These are phyloP conservation scores for Mallotus repandus DNA, from an alignment of 441 rosid genomes.

Conservation along the genomic window DNA sequence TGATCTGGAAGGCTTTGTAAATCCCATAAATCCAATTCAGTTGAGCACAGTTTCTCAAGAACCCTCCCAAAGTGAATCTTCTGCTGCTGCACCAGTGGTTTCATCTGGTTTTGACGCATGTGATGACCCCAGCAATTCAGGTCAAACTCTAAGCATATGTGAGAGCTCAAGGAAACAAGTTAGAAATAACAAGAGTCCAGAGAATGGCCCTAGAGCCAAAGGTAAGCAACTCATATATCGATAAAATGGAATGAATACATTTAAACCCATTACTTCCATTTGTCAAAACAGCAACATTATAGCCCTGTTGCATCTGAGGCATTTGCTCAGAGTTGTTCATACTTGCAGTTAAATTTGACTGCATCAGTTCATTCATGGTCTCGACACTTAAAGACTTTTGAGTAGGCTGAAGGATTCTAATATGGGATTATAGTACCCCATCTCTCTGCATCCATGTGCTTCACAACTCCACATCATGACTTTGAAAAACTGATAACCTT, in stretches of 20 bases:
- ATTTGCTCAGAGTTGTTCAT: too few species aligned
- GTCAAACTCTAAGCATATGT: constrained; percentile 45
- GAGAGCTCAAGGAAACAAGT: constrained; percentile 57
- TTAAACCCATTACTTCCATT: background rate
- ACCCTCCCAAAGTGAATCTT: constrained; percentile 72
- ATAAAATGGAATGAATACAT: too few species aligned
- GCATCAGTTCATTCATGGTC: background rate
- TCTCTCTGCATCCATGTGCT: too few species aligned
- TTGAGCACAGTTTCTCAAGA: constrained; percentile 45
- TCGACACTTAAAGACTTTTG: too few species aligned
- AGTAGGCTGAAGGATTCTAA: too few species aligned
- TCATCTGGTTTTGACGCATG: constrained; percentile 59
- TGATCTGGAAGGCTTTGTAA: constrained; percentile 50
- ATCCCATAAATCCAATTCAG: constrained; percentile 41
- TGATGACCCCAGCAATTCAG: constrained; percentile 64
- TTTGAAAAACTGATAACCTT: too few species aligned
- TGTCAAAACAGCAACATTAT: background rate
- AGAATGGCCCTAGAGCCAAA: constrained; percentile 46
- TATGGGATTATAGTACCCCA: too few species aligned
- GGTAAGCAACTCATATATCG: constrained; percentile 29
- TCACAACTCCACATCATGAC: too few species aligned
- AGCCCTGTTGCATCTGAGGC: too few species aligned
- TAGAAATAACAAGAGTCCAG: constrained; percentile 38
- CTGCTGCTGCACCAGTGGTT: constrained; percentile 66
- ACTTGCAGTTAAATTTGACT: too few species aligned